Evolutionary conservation across 2,329 filamentous ascomycete genomes (phyloP), one percentile per base, ranked within the genome.

Genomic region (Beauveria rudraprayagi): DNA sequence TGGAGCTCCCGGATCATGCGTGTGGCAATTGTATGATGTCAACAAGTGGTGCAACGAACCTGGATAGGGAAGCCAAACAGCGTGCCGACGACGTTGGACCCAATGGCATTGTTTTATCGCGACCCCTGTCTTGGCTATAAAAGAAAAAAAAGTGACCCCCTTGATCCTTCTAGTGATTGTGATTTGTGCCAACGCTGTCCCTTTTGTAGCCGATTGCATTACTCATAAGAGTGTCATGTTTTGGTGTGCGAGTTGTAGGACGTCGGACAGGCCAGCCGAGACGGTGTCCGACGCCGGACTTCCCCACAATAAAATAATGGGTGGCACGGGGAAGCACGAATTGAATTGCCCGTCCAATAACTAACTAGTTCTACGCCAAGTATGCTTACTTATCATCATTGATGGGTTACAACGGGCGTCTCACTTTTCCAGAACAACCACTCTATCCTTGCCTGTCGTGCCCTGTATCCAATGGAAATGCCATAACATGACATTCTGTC

Each of bases 201-300:
- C 51, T 61, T 54, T 55, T 55, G 59, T 56, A 61, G 34, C 44
- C 44, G 59, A 43, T 43, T 11, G 3, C 24, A 55, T 61, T 61
- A 61, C 51, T 61, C 59, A 61, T 61, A 61, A n/a, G 34, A 50
- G 24, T 48, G 50, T 53, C 58, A 60, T 61, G 43, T 24, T 55
- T 56, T 47, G 40, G 24, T 50, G 16, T n/a, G 43, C 10, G 43
- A 22, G 19, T 17, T n/a, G 10, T 16, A 47, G 9, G 30, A 17
- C 14, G 30, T 60, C 57, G 57, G 57, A 60, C n/a, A 47, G 19
- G 40, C 28, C 48, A 54, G 41, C 57, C 57, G 57, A 54, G 44
- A 28, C 24, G 17, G 41, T 34, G 47, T 60, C 57, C 57, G 57
- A 60, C 50, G 57, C 43, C 57, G 57, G 57, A 51, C 41, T 8